Evolutionary conservation across 2,329 filamentous ascomycete species (phyloP).

Genomic region (Fusarium scirpi): DNA sequence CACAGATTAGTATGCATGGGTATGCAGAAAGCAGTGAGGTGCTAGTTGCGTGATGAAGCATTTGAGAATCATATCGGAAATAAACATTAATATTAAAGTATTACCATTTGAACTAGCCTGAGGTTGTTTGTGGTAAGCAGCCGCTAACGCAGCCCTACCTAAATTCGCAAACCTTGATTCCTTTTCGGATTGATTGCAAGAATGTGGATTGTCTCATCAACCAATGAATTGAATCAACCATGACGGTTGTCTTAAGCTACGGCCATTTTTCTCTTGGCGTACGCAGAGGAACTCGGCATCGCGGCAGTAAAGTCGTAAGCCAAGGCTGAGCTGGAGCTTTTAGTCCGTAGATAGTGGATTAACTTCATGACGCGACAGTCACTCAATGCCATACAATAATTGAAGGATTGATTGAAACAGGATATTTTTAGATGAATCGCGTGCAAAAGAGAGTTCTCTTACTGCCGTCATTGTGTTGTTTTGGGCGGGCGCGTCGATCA

Average conservation of each 20-base stretch:
- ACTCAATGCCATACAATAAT: background rate
- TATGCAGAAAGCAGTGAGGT: background rate
- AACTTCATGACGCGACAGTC: background rate
- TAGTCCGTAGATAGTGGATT: background rate
- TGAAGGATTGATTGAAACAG: background rate
- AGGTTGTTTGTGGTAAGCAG: background rate
- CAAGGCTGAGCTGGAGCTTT: background rate
- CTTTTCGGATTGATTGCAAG: background rate
- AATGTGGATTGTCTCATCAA: background rate
- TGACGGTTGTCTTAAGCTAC: too few species aligned
- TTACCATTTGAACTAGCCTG: background rate
- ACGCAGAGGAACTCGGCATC: background rate
- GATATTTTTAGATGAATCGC: background rate
- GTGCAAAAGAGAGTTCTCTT: background rate
- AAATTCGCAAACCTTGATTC: background rate
- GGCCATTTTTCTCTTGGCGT: background rate
- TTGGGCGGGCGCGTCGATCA: background rate
- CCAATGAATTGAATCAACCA: background rate
- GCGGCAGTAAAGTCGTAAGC: background rate
- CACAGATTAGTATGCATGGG: background rate
- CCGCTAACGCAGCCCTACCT: background rate
- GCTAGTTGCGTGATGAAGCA: background rate
- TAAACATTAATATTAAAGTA: background rate
- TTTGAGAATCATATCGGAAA: background rate
- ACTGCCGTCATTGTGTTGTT: background rate